Percentiles rank a stretch among this genome's conserved stretches.
Conservation (phyloP, 208 protist species). For the Leishmania lainsoni region DNA sequence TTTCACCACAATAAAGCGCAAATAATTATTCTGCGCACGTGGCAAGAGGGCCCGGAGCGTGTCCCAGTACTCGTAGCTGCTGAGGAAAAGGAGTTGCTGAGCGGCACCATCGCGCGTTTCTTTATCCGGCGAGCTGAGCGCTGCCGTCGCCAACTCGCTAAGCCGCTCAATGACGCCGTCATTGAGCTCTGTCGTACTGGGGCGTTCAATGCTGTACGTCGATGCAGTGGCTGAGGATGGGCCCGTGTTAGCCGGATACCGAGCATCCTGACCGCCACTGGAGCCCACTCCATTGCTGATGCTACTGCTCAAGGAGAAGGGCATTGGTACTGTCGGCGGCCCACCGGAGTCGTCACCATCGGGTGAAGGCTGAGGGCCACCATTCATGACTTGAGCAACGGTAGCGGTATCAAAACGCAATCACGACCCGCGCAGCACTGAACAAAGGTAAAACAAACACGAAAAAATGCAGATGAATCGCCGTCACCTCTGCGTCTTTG, state of each 20-base stretch:
- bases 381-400: background rate
- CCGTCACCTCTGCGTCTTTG: background rate
- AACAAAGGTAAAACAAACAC: background rate
- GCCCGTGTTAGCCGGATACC: background rate
- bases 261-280: background rate
- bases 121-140: slow-evolving; percentile 68
- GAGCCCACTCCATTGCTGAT: background rate
- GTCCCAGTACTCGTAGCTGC: slow-evolving; percentile 84
- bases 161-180: slow-evolving; percentile 34
- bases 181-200: slow-evolving; percentile 12
- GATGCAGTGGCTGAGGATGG: background rate
- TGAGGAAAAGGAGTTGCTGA: slow-evolving; percentile 74
- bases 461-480: background rate
- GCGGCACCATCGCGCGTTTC: slow-evolving; percentile 54
- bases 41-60: slow-evolving; percentile 60
- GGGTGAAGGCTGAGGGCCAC: slow-evolving; percentile 6
- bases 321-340: slow-evolving; percentile 8
- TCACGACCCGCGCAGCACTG: background rate
- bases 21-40: slow-evolving; percentile 55
- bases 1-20: slow-evolving; percentile 85
- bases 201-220: background rate
- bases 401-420: background rate
- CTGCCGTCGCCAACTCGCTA: slow-evolving; percentile 36
- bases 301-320: slow-evolving; percentile 7
- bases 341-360: background rate